phyloP scores from a whole-genome alignment of 108 stramenopile genomes.

The Skeletonema menzelii region DNA sequence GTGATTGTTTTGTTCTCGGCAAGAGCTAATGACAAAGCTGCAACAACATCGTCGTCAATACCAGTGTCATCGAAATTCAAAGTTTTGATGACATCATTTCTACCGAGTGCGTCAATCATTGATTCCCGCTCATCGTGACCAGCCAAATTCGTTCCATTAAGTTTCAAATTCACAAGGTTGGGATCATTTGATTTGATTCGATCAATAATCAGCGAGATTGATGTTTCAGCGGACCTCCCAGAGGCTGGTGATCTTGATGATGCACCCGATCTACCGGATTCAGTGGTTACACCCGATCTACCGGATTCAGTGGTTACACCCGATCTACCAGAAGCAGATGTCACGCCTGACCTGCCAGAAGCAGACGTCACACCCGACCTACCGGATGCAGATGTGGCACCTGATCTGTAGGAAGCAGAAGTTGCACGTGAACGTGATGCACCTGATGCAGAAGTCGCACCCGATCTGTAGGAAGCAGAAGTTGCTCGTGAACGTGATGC shows the following conservation, averaged over 20 bases:
- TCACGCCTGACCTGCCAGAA: background rate
- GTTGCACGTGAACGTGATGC: background rate
- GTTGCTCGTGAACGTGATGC: background rate
- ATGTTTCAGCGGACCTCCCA: background rate
- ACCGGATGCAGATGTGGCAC: background rate
- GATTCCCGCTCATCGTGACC: constrained; percentile 24
- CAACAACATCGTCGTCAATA: constrained; percentile 30
- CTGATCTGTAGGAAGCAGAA: background rate
- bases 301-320: background rate
- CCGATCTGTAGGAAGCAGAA: background rate
- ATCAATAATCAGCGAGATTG: constrained; percentile 2
- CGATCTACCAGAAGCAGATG: background rate
- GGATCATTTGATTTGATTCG: constrained; percentile 25
- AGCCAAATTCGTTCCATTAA: constrained; percentile 15
- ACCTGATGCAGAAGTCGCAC: background rate
- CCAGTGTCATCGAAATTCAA: constrained; percentile 20
- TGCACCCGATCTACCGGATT: background rate
- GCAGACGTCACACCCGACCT: background rate
- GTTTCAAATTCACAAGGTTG: constrained; percentile 14
- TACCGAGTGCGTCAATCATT: constrained; percentile 25
- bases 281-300: background rate
- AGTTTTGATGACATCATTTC: constrained; percentile 7
- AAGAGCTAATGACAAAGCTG: constrained; percentile 27
- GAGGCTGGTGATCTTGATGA: background rate
- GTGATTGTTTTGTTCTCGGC: constrained; percentile 26